These are phyloP conservation scores for Ceratorhiza oryzae-sativae DNA, from an alignment of 1,284 basidiomycete genomes.

Conservation along the genomic window DNA sequence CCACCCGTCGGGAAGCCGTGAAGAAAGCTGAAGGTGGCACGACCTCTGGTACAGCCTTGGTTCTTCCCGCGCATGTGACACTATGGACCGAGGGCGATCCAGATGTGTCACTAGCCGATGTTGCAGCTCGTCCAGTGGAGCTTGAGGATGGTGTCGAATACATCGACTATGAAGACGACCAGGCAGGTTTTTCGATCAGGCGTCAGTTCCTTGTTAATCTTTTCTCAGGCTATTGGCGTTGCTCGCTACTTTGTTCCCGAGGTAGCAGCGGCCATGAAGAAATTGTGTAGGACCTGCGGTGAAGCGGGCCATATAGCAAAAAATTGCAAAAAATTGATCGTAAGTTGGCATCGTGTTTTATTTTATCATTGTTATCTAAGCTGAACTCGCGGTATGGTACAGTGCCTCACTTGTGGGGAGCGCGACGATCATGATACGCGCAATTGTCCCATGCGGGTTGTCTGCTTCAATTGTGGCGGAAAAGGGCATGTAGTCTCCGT, in stretches of 20 bases:
- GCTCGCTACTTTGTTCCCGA: constrained; percentile 25
- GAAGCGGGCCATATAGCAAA: constrained; percentile 38
- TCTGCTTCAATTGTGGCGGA: constrained; percentile 40
- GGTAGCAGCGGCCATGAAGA: not conserved
- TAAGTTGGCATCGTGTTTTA: constrained; percentile 5
- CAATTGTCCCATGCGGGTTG: constrained; percentile 39
- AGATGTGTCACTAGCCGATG: constrained; percentile 13
- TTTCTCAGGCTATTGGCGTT: constrained; percentile 17
- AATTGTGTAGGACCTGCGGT: constrained; percentile 36
- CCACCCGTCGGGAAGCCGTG: not conserved
- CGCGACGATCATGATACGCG: constrained; percentile 40
- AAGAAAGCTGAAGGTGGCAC: not conserved
- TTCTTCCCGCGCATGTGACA: constrained; percentile 28
- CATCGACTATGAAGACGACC: constrained; percentile 27
- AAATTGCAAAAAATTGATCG: constrained; percentile 39
- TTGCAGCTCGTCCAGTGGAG: not conserved
- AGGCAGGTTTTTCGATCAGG: not conserved
- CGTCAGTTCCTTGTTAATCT: not conserved
- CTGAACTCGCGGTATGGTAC: not conserved
- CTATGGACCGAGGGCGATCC: constrained; percentile 25
- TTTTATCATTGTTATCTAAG: not conserved
- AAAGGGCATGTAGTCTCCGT: constrained; percentile 40
- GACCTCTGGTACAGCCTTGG: not conserved
- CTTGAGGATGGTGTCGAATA: constrained; percentile 25
- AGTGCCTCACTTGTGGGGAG: constrained; percentile 40